Base-by-base conservation (phyloP, 2,329 filamentous ascomycete genomes). In the Fusarium concolor region DNA sequence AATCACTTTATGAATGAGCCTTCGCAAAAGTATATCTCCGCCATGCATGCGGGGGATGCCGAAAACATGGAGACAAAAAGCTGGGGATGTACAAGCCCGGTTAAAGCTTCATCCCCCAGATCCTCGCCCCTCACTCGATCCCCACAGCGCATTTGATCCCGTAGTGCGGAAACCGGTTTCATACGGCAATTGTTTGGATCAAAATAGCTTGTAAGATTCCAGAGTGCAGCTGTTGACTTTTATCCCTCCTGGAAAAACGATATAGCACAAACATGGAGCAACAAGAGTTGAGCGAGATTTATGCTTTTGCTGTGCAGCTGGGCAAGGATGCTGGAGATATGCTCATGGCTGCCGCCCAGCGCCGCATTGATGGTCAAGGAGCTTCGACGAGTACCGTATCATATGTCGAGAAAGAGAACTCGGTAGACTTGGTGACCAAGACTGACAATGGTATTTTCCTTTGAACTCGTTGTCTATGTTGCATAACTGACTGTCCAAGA, bases 391-490 rank as follows among this genome's bases (percentile, higher is more conserved):
- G 52, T 31, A 28, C 57, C 3, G 71, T 74, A 10, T 55, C 66
- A 7, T 76, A 76, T 57, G 68, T 72, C 24, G 90, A 93, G 78
- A 94, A 94, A 76, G 89, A 92, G 68, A 93, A 87, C 74, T 85
- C 90, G 2, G 91, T 94, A 12, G 92, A 94, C 76, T 87, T 94
- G 65, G 91, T 94, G 20, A 94, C 91, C 11, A 87, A 93, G 79
- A 91, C 90, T 1, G 91, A 94, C 75, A 86, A 91, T 78, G 89
- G 90, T 91, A 78, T 67, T 78, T 50, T 24, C 10, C 15, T 24
- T 18, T 10, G 11, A 9, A 11, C 22, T 5, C 26, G 12, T 4
- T 24, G 4, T 46, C 18, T 35, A 9, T 42, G 35, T 24, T 17
- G 22, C 8, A 20, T 56, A 12, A 56, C 55, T 24, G 33, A 50